Base-by-base conservation (phyloP, 1,284 basidiomycete species). In the Anthracocystis panici-leucophaei region DNA sequence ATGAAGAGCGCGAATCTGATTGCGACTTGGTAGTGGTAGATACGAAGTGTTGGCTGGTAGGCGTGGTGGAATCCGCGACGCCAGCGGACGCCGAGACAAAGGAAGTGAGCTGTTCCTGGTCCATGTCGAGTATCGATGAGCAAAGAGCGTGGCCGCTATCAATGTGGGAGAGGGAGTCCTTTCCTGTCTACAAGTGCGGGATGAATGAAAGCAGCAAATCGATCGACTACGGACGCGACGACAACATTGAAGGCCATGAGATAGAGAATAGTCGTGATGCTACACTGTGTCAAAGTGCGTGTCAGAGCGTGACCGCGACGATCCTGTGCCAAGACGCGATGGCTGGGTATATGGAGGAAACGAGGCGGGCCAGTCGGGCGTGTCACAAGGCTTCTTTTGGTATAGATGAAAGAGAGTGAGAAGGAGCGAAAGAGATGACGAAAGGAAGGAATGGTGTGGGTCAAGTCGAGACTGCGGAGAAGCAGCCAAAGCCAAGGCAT, bases 71-170 rank as follows among this genome's bases (percentile, higher is more conserved):
- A 12, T n/a, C 31, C 25, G 52, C 57, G 35, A 50, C 48, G 51
- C 35, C 60, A 7, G 51, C 60, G 16, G 66, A 63, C 5, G 60
- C 60, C 48, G 60, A 59, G 33, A 69, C 60, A 16, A 63, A 63
- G 8, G 66, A 69, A 5, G 55, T 21, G 25, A 44, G 41, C 33
- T 63, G 56, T 46, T 62, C 66, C 14, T 41, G 63, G 14, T 69
- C 56, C 66, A 69, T 69, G 29, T 5, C 57, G 57, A 6, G 18
- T 12, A 33, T 14, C 12, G 18, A 12, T 20, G 8, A 23, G 25
- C 21, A 41, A 20, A 27, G 46, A 46, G 56, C n/a, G 56, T 57
- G 44, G 21, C 14, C 9, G 52, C 33, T 29, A 46, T 8, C 14
- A 6, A 16, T 18, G 45, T 46, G 16, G 10, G 7, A 16, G 45